These are phyloP conservation scores for Mycosphaerella sp. DNA, from an alignment of 2,329 filamentous ascomycete species.

Conservation along the genomic window DNA sequence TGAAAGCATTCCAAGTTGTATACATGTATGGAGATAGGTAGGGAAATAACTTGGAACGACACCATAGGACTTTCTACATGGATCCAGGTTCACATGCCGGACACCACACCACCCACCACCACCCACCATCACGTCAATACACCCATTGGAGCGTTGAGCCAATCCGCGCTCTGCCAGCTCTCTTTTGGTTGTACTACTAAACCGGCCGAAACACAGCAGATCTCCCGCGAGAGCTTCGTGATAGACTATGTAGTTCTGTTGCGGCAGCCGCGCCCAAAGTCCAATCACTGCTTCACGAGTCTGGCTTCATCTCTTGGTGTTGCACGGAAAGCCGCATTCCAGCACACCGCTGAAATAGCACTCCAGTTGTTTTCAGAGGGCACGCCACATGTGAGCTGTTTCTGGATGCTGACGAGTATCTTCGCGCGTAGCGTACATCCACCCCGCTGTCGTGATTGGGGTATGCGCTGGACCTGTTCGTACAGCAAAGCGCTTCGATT, in stretches of 20 bases:
- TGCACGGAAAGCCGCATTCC: background rate
- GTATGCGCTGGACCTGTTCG: background rate
- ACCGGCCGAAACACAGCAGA: background rate
- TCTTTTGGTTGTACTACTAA: background rate
- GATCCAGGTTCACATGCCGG: too few relatives aligned
- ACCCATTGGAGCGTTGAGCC: background rate
- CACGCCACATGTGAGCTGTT: too few relatives aligned
- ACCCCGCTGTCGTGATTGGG: background rate
- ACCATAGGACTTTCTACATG: too few relatives aligned
- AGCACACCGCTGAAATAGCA: background rate
- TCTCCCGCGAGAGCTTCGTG: background rate
- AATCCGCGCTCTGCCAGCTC: background rate
- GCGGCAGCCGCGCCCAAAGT: background rate
- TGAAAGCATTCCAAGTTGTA: background rate
- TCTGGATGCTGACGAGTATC: background rate
- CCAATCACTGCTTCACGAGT: background rate
- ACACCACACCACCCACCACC: background rate
- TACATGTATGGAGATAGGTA: background rate
- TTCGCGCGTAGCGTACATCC: background rate
- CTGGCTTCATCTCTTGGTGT: background rate
- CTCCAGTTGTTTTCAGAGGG: background rate
- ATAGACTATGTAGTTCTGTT: too few relatives aligned
- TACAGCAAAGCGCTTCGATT: background rate
- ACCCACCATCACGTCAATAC: background rate
- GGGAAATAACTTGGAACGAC: too few relatives aligned